phyloP scores from a whole-genome alignment of 257 asterid genomes.

The Fraxinus cuspidata region DNA sequence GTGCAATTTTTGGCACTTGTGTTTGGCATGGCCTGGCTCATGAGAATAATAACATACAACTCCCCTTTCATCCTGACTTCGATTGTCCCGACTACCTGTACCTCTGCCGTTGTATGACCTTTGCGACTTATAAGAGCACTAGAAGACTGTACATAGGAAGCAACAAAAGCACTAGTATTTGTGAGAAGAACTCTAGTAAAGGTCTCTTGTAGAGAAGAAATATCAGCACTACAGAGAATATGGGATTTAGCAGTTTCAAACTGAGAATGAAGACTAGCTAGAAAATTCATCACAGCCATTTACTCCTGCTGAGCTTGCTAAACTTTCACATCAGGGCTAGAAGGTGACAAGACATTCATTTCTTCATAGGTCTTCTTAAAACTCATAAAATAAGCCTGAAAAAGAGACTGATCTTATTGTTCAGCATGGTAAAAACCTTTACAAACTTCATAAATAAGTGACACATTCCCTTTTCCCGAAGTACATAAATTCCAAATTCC shows the following conservation, averaged over 20 bases:
- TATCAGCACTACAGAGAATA: neutral
- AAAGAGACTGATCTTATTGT: neutral
- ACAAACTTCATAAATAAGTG: conserved; percentile 17
- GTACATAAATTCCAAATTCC: conserved; percentile 19
- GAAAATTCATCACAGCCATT: conserved; percentile 24
- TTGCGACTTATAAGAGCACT: neutral
- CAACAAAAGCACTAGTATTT: neutral
- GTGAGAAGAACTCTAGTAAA: neutral
- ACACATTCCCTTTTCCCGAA: neutral
- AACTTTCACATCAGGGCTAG: too few species aligned
- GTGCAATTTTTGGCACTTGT: too few species aligned
- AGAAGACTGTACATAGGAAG: neutral
- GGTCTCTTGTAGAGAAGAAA: neutral
- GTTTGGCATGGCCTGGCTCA: too few species aligned
- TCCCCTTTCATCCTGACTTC: too few species aligned
- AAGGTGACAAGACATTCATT: too few species aligned
- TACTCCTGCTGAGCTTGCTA: conserved; percentile 1
- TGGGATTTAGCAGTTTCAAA: conserved; percentile 26
- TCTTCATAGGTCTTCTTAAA: too few species aligned
- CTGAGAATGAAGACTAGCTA: conserved; percentile 17
- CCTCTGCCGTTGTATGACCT: too few species aligned
- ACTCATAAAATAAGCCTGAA: neutral
- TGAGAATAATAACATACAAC: too few species aligned
- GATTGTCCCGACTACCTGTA: neutral
- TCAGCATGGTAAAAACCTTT: conserved; percentile 2